Evolutionary conservation across 83 land plant genomes (phyloP).

Genomic region (Larix sibirica): DNA sequence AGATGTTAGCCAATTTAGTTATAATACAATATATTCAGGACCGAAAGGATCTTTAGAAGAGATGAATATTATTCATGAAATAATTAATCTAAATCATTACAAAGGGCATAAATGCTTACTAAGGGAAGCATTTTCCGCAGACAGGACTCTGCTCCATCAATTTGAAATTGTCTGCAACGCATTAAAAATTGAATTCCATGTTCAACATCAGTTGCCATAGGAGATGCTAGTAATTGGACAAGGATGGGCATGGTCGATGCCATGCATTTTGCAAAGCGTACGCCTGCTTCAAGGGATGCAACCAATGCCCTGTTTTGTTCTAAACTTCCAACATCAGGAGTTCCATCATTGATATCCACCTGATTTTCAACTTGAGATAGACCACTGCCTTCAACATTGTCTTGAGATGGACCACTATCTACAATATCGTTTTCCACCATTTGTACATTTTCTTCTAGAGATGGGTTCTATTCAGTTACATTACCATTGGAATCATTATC

Average conservation of each 20-base stretch:
- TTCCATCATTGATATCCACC: conserved; percentile 19
- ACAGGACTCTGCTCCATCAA: conserved; percentile 92
- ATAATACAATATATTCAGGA: conserved; percentile 25
- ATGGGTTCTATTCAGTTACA: conserved; percentile 21
- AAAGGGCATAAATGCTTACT: conserved; percentile 37
- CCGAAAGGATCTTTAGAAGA: not conserved
- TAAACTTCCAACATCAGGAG: conserved; percentile 80
- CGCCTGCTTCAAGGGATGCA: conserved; percentile 98
- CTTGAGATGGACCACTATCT: conserved; percentile 35
- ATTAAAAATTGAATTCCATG: conserved; percentile 86
- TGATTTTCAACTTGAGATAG: conserved; percentile 33
- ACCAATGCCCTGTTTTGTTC: conserved; percentile 94
- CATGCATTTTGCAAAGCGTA: conserved; percentile 78
- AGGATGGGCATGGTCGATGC: conserved; percentile 79
- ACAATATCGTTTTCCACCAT: conserved; percentile 33
- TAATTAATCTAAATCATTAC: not conserved
- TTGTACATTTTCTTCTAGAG: not conserved
- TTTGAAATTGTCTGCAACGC: conserved; percentile 87
- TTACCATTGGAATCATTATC: conserved; percentile 27
- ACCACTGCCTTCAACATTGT: conserved; percentile 42
- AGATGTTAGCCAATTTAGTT: too few relatives aligned
- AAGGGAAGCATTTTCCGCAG: conserved; percentile 95
- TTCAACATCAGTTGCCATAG: conserved; percentile 85
- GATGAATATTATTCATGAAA: not conserved
- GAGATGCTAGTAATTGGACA: conserved; percentile 87